Percentiles rank a stretch among this genome's conserved stretches.
Evolutionary conservation across 2,329 filamentous ascomycete species (phyloP).

Genomic region (Sclerotinia spermophila): DNA sequence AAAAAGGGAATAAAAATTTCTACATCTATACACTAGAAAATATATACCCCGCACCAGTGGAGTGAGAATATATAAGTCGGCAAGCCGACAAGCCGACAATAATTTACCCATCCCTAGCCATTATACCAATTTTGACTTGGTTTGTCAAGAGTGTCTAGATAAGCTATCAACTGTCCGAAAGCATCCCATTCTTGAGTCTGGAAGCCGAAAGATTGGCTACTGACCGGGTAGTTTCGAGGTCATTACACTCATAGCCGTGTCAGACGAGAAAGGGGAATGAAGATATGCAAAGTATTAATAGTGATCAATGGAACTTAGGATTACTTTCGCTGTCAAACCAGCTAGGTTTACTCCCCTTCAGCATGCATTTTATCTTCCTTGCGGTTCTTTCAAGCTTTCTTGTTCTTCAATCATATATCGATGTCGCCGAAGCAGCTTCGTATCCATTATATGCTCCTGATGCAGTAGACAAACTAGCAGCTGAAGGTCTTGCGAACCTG

Average conservation of each 20-base stretch:
- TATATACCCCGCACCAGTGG: too few relatives aligned
- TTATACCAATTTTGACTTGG: background rate
- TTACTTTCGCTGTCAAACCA: background rate
- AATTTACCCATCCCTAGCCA: background rate
- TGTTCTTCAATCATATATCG: background rate
- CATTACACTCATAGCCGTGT: too few relatives aligned
- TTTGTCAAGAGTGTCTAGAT: background rate
- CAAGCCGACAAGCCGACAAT: too few relatives aligned
- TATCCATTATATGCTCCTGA: conserved; percentile 13
- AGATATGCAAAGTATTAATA: background rate
- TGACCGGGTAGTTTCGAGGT: background rate
- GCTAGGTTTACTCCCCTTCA: background rate
- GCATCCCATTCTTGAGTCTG: background rate
- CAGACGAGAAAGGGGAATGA: background rate
- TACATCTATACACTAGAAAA: too few relatives aligned
- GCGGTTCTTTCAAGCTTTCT: background rate
- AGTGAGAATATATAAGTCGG: too few relatives aligned
- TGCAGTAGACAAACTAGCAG: conserved; percentile 35
- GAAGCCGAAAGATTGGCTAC: background rate
- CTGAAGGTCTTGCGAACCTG: conserved; percentile 36
- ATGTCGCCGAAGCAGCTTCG: background rate
- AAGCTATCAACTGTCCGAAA: background rate
- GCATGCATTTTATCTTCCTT: background rate
- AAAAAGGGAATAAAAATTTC: too few relatives aligned
- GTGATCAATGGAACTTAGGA: background rate